Base-by-base conservation (phyloP, 352 stramenopile genomes). In the Pythium brachiatum region DNA sequence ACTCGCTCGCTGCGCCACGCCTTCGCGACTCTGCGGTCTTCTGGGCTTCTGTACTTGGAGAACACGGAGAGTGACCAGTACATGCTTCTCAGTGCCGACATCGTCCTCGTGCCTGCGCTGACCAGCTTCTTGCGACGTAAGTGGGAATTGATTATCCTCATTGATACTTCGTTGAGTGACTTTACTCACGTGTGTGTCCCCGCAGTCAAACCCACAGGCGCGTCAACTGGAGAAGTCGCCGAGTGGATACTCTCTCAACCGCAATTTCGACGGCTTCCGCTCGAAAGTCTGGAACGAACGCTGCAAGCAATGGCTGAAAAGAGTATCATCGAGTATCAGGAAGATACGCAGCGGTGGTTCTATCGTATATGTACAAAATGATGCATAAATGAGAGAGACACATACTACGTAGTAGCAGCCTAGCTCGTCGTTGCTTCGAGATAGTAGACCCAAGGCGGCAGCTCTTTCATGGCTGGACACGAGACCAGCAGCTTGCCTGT, bases 391-490 rank as follows among this genome's bases (percentile, higher is more conserved):
- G 7, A 25, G 26, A 11, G 13, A 39, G 15, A n/a, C n/a, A n/a
- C n/a, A 23, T 50, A 23, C 12, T 27, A 15, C 5, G 8, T 50
- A 27, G 3, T 26, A 50, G 6, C 4, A 50, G 7, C 21, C 12
- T 8, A 50, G n/a, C 21, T 27, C 32, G 32, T 29, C 15, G 74
- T 48, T 0, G 68, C 63, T 69, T 92, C 76, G 46, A 97, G 68
- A 60, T 97, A 97, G 59, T 90, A 96, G 0, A 96, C 75, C 89
- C 90, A 97, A 26, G 88, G 71, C 18, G 89, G 88, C 13, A 96
- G 65, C 20, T 90, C 75, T 38, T 79, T 79, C 31, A 85, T 68
- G 16, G 77, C 73, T 3, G 75, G 67, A 69, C 89, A 96, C n/a
- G 81, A 86, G 1, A 96, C 72, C 9, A 95, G 78, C 4, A 97